A percentile compares a stretch with the other conserved stretches of the same genome.
Conservation (phyloP, 176 grass and related monocot genomes). For the Sorghum bicolor region Sorghum_bicolor_NCBIv3 NC_012870.2:7288001-7288500, state of each 20-base stretch:
- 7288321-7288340: conserved; percentile 94
- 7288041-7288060: conserved; percentile 42
- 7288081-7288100: conserved; percentile 27
- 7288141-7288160: conserved; percentile 71
- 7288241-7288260: conserved; percentile 51
- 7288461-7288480: conserved; percentile 83
- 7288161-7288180: conserved; percentile 55
- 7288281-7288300: conserved; percentile 98
- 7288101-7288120: conserved; percentile 67
- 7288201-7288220: conserved; percentile 63
- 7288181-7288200: conserved; percentile 61
- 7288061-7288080: conserved; percentile 29
- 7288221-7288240: conserved; percentile 55
- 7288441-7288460: conserved; percentile 63
- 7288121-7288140: conserved; percentile 93
- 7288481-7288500: conserved; percentile 86
- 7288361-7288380: conserved; percentile 92
- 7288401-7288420: conserved; percentile 95
- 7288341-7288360: conserved; percentile 84
- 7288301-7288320: conserved; percentile 89
- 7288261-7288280: conserved; percentile 92
- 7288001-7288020: conserved; percentile 39
- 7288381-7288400: conserved; percentile 91
- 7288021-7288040: conserved; percentile 43
- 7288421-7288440: conserved; percentile 82